A percentile compares a stretch with the other conserved stretches of the same genome.
Conservation (phyloP, 139 green algal genomes). For the Yamagishiella unicocca region DNA sequence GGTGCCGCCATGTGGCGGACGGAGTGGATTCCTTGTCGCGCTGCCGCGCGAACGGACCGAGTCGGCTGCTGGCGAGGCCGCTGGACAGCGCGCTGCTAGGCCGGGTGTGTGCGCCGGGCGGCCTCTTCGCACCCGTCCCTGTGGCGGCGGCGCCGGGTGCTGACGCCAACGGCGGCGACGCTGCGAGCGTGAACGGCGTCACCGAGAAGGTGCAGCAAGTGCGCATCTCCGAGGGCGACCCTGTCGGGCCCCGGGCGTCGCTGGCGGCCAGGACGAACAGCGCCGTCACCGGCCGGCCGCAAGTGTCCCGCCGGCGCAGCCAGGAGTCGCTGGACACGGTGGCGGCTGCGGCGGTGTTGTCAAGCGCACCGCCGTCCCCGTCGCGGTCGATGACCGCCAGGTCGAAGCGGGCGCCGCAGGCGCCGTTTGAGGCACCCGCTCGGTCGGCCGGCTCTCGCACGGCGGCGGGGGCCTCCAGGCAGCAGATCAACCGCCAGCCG, state of each 20-base stretch:
- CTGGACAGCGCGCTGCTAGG: not conserved
- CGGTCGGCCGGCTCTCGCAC: not conserved
- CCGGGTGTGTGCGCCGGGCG: not conserved
- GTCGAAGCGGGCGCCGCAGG: not conserved
- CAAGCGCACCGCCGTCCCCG: not conserved
- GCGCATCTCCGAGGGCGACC: conserved; percentile 8
- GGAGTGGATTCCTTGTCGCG: not conserved
- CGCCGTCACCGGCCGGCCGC: not conserved
- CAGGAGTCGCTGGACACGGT: not conserved
- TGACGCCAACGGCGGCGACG: not conserved
- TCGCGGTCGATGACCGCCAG: not conserved
- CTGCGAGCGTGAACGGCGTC: not conserved
- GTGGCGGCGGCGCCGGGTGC: not conserved
- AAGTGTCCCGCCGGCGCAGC: not conserved
- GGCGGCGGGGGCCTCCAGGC: not conserved
- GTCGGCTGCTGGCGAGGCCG: conserved; percentile 25
- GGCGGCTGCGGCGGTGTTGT: not conserved
- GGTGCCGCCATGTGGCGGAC: conserved; percentile 19
- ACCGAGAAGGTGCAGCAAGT: not conserved
- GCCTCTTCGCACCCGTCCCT: not conserved
- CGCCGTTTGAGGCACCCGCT: not conserved
- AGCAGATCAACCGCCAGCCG: not conserved
- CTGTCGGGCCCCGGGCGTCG: not conserved
- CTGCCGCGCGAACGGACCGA: conserved; percentile 12
- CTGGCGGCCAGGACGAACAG: not conserved